phyloP scores from a whole-genome alignment of 169 alveolate genomes.

The Plasmodium vinckei region DNA sequence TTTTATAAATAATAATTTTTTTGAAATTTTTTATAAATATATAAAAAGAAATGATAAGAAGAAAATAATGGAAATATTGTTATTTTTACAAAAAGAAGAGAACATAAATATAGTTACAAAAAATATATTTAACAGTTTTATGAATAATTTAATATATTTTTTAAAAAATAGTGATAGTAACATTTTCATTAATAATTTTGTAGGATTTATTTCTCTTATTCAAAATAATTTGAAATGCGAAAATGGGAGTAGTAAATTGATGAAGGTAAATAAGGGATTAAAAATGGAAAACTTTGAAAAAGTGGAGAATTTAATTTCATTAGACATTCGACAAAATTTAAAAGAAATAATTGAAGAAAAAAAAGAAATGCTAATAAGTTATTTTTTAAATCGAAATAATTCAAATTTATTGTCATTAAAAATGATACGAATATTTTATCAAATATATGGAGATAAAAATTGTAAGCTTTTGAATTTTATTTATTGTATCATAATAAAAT shows the following conservation, averaged over 20 bases:
- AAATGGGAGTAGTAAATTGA: not conserved
- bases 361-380: conserved; percentile 21
- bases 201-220: conserved; percentile 20
- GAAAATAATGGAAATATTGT: conserved; percentile 10
- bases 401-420: conserved; percentile 25
- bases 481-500: conserved; percentile 52
- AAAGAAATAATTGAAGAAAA: conserved; percentile 11
- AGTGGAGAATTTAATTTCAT: not conserved
- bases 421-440: conserved; percentile 37
- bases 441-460: conserved; percentile 22
- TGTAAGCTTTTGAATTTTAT: conserved; percentile 22
- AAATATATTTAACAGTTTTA: conserved; percentile 21
- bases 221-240: not conserved
- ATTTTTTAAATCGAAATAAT: conserved; percentile 40
- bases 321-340: conserved; percentile 13
- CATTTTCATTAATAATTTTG: conserved; percentile 29
- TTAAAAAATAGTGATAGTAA: conserved; percentile 15
- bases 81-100: conserved; percentile 35
- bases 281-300: not conserved
- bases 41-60: conserved; percentile 28
- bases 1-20: conserved; percentile 60
- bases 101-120: conserved; percentile 35
- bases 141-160: conserved; percentile 13
- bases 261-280: not conserved
- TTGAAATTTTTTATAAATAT: conserved; percentile 21